Evolutionary conservation across 1,139 yeast genomes (phyloP).

Genomic region (Debaryomyces fabryi): DNA sequence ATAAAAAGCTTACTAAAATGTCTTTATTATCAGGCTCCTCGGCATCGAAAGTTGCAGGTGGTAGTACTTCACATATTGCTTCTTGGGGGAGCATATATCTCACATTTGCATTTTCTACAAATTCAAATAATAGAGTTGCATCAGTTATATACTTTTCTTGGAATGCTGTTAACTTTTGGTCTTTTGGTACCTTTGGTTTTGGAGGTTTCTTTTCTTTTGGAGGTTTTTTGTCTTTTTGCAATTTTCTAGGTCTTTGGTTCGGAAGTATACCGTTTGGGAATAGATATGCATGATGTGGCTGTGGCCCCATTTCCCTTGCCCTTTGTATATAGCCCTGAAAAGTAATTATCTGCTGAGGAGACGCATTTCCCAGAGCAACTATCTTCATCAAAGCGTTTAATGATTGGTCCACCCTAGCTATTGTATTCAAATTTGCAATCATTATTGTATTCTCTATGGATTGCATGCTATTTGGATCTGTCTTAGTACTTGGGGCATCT

Average conservation of each 20-base stretch:
- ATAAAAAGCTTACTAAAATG: slow-evolving; percentile 63
- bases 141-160: slow-evolving; percentile 69
- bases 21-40: slow-evolving; percentile 44
- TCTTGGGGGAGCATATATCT: slow-evolving; percentile 77
- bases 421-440: slow-evolving; percentile 78
- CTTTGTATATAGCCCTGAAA: slow-evolving; percentile 79
- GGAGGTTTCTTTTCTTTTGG: slow-evolving; percentile 30
- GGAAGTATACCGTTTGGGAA: slow-evolving; percentile 19
- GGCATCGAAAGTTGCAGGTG: slow-evolving; percentile 27
- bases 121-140: slow-evolving; percentile 84
- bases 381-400: slow-evolving; percentile 73
- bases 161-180: slow-evolving; percentile 67
- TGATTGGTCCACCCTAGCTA: slow-evolving; percentile 73
- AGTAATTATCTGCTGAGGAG: slow-evolving; percentile 66
- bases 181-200: slow-evolving; percentile 34
- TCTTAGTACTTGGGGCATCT: slow-evolving; percentile 14
- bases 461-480: slow-evolving; percentile 49
- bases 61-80: slow-evolving; percentile 67
- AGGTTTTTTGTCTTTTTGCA: slow-evolving; percentile 25
- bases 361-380: slow-evolving; percentile 82
- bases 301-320: slow-evolving; percentile 77
- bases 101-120: slow-evolving; percentile 74
- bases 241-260: slow-evolving; percentile 19
- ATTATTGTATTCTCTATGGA: slow-evolving; percentile 72
- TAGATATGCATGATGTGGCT: slow-evolving; percentile 44